These are phyloP conservation scores for Backusella morwellensis DNA, from an alignment of 192 early-diverging fungal species.

Conservation along the genomic window DNA sequence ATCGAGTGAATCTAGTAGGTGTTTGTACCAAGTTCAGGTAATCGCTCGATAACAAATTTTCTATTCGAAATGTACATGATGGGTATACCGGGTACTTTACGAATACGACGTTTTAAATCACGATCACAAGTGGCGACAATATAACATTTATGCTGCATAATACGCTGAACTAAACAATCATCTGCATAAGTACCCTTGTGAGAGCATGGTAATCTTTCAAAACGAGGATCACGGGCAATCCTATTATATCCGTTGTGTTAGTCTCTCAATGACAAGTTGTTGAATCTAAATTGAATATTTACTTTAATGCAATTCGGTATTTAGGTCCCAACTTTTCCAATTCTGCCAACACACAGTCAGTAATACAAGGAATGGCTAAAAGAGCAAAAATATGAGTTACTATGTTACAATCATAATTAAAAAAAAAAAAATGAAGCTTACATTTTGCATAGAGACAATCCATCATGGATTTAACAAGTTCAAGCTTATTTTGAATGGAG, in stretches of 20 bases:
- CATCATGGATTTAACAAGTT: slow-evolving; percentile 97
- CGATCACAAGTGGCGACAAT: slow-evolving; percentile 98
- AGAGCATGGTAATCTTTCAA: slow-evolving; percentile 92
- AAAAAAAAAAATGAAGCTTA: slow-evolving; percentile 15
- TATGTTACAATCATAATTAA: not conserved
- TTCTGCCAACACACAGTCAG: slow-evolving; percentile 98
- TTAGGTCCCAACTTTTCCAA: slow-evolving; percentile 97
- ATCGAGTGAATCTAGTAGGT: slow-evolving; percentile 23
- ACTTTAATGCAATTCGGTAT: slow-evolving; percentile 90
- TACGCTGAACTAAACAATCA: slow-evolving; percentile 93
- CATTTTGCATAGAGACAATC: slow-evolving; percentile 98
- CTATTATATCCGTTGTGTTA: slow-evolving; percentile 27
- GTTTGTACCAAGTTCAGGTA: slow-evolving; percentile 71
- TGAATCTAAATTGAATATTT: slow-evolving; percentile 2
- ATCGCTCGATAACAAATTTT: slow-evolving; percentile 91
- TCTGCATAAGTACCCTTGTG: slow-evolving; percentile 99
- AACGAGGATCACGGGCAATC: slow-evolving; percentile 95
- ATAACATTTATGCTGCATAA: slow-evolving; percentile 93
- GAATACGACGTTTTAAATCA: slow-evolving; percentile 92
- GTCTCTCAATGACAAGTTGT: no score
- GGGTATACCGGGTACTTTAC: slow-evolving; percentile 95
- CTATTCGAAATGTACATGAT: slow-evolving; percentile 94
- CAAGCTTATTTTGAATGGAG: slow-evolving; percentile 98
- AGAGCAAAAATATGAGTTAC: not conserved
- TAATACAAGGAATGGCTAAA: slow-evolving; percentile 87